Conservation (phyloP, 345 rosid species). For the Laguncularia racemosa region DNA sequence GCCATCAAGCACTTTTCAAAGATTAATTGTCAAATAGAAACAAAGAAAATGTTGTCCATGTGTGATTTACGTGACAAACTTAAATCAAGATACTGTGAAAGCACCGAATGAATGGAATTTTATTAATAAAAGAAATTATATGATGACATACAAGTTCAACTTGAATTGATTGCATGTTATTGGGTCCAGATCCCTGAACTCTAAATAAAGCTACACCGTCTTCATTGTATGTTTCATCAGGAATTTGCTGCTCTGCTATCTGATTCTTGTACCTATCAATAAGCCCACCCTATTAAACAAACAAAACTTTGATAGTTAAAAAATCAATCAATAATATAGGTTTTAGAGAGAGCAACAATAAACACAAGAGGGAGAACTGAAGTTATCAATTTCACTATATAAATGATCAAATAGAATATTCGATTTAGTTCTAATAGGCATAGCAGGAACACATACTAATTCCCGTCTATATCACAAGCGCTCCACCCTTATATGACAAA, state of each 20-base stretch:
- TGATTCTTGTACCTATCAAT: slow-evolving; percentile 77
- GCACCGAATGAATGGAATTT: too few species aligned
- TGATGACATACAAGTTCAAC: slow-evolving; percentile 62
- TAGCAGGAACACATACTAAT: too few species aligned
- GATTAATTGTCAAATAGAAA: neutral
- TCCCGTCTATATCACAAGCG: too few species aligned
- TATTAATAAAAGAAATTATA: neutral
- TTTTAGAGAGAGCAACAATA: neutral
- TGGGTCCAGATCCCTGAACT: slow-evolving; percentile 66
- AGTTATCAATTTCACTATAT: too few species aligned
- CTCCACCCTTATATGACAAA: neutral
- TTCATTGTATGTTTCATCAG: slow-evolving; percentile 61
- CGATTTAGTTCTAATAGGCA: too few species aligned
- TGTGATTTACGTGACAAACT: neutral
- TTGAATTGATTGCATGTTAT: slow-evolving; percentile 69
- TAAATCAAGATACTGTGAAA: too few species aligned
- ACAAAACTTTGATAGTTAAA: neutral
- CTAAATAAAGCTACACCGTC: slow-evolving; percentile 75
- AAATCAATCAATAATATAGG: neutral
- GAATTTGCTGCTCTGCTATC: slow-evolving; percentile 52
- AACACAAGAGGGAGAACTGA: neutral
- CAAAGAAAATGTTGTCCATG: neutral
- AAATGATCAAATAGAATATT: too few species aligned
- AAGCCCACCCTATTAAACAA: slow-evolving; percentile 64
- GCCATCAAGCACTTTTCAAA: too few species aligned